phyloP scores from a whole-genome alignment of 805 yeast species.

The Candida sithepensis region DNA sequence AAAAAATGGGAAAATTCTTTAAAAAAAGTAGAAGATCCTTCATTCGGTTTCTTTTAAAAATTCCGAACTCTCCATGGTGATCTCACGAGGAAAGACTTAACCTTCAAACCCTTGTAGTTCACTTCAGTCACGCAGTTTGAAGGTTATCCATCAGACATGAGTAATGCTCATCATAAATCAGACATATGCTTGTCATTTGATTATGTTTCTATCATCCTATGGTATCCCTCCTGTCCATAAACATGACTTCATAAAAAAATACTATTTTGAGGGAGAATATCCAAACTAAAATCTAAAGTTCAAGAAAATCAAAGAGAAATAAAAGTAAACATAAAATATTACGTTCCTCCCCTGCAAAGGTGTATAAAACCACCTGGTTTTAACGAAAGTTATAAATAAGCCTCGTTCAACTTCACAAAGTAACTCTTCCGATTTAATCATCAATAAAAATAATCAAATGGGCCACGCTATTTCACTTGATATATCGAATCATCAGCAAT shows the following conservation, averaged over 20 bases:
- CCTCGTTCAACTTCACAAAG: slow-evolving; percentile 4
- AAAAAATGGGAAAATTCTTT: not conserved
- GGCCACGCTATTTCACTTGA: not conserved
- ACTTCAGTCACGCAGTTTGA: slow-evolving; percentile 1
- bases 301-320: not conserved
- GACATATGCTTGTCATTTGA: slow-evolving; percentile 98
- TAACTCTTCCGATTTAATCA: not conserved
- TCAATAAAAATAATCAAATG: slow-evolving; percentile 1
- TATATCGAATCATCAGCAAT: slow-evolving; percentile 45
- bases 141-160: slow-evolving; percentile 49
- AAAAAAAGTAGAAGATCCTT: not conserved
- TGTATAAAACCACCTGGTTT: slow-evolving; percentile 10
- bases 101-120: no score
- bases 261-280: no score
- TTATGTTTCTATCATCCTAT: slow-evolving; percentile 62
- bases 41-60: not conserved
- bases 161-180: slow-evolving; percentile 66
- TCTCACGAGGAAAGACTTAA: no score
- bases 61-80: no score
- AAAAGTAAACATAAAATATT: slow-evolving; percentile 1
- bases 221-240: slow-evolving; percentile 15
- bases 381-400: not conserved
- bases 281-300: not conserved
- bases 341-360: slow-evolving; percentile 1
- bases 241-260: slow-evolving; percentile 14